Conservation (phyloP, 257 asterid species). For the Agastache rugosa region DNA sequence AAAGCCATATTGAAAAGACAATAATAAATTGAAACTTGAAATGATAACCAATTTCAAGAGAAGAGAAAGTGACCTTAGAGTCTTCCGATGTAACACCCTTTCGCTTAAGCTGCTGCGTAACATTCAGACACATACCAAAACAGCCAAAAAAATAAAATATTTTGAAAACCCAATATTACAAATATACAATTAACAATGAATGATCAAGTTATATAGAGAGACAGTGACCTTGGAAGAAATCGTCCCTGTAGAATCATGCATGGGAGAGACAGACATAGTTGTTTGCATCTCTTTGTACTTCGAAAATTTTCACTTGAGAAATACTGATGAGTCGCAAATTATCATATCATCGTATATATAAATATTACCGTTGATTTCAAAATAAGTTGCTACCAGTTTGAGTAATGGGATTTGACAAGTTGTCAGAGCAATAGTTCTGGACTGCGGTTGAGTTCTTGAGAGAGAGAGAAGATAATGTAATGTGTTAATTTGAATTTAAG, state of each 20-base stretch:
- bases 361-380: conserved; percentile 17
- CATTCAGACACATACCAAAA: neutral
- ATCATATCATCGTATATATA: neutral
- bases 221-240: conserved; percentile 35
- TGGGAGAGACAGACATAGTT: conserved; percentile 23
- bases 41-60: neutral
- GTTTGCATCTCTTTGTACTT: neutral
- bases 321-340: neutral
- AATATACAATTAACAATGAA: neutral
- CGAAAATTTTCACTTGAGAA: neutral
- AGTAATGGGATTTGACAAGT: conserved; percentile 25
- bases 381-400: neutral
- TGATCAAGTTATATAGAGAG: neutral
- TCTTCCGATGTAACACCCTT: conserved; percentile 24
- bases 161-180: neutral
- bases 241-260: neutral
- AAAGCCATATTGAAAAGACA: neutral
- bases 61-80: conserved; percentile 5
- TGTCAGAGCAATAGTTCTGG: neutral
- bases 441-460: neutral
- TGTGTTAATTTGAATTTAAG: neutral
- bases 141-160: neutral
- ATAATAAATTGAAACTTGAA: neutral
- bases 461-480: neutral
- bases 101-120: conserved; percentile 23